Percentiles rank a stretch among this genome's conserved stretches.
phyloP scores from a whole-genome alignment of 345 rosid genomes.

The Gossypium stocksii region DNA sequence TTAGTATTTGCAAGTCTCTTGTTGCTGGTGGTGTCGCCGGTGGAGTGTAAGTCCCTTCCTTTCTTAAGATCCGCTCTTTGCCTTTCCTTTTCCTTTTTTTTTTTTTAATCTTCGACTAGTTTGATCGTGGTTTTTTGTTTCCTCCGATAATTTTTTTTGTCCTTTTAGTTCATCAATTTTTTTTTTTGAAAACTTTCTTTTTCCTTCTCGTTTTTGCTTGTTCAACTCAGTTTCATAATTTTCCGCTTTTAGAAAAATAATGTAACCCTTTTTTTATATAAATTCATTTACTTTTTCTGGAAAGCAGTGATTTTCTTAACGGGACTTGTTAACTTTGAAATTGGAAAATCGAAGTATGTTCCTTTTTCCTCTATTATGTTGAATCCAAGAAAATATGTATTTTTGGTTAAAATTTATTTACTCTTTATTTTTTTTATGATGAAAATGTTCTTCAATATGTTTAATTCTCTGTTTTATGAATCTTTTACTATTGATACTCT shows the following conservation, averaged over 20 bases:
- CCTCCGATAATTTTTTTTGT: not conserved
- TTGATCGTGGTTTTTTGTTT: not conserved
- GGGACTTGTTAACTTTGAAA: not conserved
- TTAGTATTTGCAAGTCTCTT: slow-evolving; percentile 62
- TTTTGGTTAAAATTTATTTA: not conserved
- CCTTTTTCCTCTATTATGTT: not conserved
- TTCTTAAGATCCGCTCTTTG: not conserved
- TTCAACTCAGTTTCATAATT: not conserved
- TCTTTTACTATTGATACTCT: not conserved
- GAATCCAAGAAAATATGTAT: not conserved
- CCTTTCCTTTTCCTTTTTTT: not conserved
- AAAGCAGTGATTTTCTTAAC: not conserved
- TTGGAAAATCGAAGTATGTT: not conserved
- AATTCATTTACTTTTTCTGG: not conserved
- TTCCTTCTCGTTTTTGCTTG: not conserved
- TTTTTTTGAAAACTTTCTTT: not conserved
- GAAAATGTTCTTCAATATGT: not conserved
- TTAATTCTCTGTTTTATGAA: not conserved
- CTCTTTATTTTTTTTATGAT: not conserved
- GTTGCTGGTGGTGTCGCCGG: slow-evolving; percentile 82
- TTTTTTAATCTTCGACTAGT: not conserved
- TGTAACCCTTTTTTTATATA: not conserved
- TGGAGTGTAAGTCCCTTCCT: slow-evolving; percentile 51
- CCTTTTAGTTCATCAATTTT: not conserved
- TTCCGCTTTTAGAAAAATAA: not conserved